Evolutionary conservation across 108 stramenopile species (phyloP), one percentile per base, ranked within the genome.

Genomic region (Nannochloropsis granulata): DNA sequence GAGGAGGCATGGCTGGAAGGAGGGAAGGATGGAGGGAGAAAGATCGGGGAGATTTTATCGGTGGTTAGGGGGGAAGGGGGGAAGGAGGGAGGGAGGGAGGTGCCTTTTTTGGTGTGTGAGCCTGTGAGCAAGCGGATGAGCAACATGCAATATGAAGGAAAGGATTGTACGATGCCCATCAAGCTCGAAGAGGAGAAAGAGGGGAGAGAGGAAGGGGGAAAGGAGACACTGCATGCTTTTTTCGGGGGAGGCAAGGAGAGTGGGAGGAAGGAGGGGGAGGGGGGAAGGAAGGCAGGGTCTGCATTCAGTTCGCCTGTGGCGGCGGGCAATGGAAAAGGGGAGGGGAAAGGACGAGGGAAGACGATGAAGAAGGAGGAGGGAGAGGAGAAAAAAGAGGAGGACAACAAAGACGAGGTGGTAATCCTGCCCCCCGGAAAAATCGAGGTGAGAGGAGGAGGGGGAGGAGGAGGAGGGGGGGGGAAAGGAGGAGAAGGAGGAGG

Each of bases 61-160:
- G n/a, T 13, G 43, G 13, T 82, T 16, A 13, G 43, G 43, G 34
- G 43, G 9, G 81, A n/a, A 10, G 43, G 81, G 5, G 24, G 81
- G 26, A 43, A 24, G 8, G 42, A 43, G 43, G 42, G 43, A 7
- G 24, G 12, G 0, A 85, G 80, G 84, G 79, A 25, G 25, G 44
- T 0, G 13, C 46, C 45, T 19, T 79, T 81, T 9, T 34, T 85
- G 26, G 80, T 81, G 34, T 85, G 84, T 79, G 79, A 85, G 44
- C 84, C 84, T 26, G 84, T 85, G 44, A 81, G 80, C 80, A 85
- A 85, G 81, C 80, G 80, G 45, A 85, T 85, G 84, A 85, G 81
- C 44, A 81, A 12, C 25, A 8, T 16, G 12, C 71, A 44, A 34
- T 85, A 85, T 46, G 81, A 82, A 7, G 85, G 81, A 24, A 46